A percentile compares a stretch with the other conserved stretches of the same genome.
Conservation (phyloP, 2,329 filamentous ascomycete genomes). For the Annulohypoxylon truncatum region DNA sequence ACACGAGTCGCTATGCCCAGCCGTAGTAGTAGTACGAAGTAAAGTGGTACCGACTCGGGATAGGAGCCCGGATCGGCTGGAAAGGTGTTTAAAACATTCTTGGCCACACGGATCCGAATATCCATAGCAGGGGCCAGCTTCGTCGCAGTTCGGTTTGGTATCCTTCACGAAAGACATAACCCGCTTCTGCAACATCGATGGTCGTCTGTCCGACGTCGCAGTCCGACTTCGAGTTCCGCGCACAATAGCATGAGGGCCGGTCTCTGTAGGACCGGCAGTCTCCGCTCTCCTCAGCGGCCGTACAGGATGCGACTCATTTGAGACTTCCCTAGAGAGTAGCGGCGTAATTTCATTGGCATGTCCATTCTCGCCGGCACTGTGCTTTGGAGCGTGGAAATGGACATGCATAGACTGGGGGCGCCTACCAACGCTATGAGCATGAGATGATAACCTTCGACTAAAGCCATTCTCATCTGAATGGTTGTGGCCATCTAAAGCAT, state of each 20-base stretch:
- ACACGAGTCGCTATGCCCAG: constrained; percentile 49
- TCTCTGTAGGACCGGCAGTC: constrained; percentile 38
- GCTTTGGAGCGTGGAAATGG: constrained; percentile 28
- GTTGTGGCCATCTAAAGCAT: constrained; percentile 49
- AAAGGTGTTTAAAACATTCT: constrained; percentile 71
- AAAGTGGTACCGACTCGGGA: constrained; percentile 52
- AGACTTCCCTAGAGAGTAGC: constrained; percentile 53
- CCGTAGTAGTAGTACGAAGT: constrained; percentile 58
- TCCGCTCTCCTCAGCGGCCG: constrained; percentile 47
- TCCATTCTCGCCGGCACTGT: constrained; percentile 34
- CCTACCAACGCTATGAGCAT: constrained; percentile 42
- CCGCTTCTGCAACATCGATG: constrained; percentile 68
- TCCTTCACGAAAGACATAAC: constrained; percentile 75
- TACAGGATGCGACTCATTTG: constrained; percentile 42
- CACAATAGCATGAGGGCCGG: constrained; percentile 30
- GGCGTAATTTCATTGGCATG: constrained; percentile 60
- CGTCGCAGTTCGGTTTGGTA: constrained; percentile 71
- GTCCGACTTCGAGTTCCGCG: constrained; percentile 44
- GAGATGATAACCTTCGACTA: constrained; percentile 43
- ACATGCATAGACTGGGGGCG: constrained; percentile 26
- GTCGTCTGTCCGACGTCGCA: constrained; percentile 56
- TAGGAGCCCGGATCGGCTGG: constrained; percentile 52
- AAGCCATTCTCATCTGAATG: constrained; percentile 38
- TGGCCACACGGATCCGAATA: constrained; percentile 74
- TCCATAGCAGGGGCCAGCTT: constrained; percentile 70